phyloP scores from a whole-genome alignment of 179 eudicot genomes.

The Silene noctiflora region DNA sequence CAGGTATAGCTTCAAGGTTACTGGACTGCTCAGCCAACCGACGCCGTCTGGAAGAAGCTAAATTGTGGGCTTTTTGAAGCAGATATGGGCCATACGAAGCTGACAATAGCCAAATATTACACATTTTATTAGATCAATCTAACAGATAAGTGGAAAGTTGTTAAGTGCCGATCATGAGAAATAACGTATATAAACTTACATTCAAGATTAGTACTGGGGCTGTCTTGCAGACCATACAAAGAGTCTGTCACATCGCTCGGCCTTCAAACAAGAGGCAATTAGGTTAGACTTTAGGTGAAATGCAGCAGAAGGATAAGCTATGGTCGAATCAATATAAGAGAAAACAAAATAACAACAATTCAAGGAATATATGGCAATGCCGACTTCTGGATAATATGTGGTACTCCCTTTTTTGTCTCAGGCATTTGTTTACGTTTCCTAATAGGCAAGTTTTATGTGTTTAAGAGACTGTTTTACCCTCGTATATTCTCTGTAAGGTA shows the following conservation, averaged over 20 bases:
- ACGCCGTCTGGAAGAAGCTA: slow-evolving; percentile 43
- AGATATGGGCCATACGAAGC: slow-evolving; percentile 38
- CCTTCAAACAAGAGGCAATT: slow-evolving; percentile 19
- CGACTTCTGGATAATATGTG: too few species aligned
- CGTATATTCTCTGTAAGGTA: too few species aligned
- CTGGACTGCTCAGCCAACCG: slow-evolving; percentile 57
- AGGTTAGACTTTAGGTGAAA: slow-evolving; percentile 15
- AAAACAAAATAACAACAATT: too few species aligned
- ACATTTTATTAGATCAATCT: background rate
- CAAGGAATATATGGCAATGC: too few species aligned
- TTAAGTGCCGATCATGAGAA: background rate
- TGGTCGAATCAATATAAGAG: too few species aligned
- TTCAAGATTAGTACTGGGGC: slow-evolving; percentile 26
- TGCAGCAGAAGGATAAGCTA: background rate
- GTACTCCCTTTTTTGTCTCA: too few species aligned
- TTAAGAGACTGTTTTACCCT: too few species aligned
- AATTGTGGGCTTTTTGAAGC: slow-evolving; percentile 29
- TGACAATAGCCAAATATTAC: slow-evolving; percentile 19
- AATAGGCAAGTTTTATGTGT: too few species aligned
- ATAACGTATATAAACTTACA: slow-evolving; percentile 26
- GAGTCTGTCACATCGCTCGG: slow-evolving; percentile 19
- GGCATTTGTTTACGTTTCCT: too few species aligned
- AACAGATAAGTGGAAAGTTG: background rate
- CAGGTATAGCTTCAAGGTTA: slow-evolving; percentile 61
- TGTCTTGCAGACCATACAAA: slow-evolving; percentile 17